Evolutionary conservation across 352 stramenopile species (phyloP).

Genomic region (Phytophthora pistaciae): DNA sequence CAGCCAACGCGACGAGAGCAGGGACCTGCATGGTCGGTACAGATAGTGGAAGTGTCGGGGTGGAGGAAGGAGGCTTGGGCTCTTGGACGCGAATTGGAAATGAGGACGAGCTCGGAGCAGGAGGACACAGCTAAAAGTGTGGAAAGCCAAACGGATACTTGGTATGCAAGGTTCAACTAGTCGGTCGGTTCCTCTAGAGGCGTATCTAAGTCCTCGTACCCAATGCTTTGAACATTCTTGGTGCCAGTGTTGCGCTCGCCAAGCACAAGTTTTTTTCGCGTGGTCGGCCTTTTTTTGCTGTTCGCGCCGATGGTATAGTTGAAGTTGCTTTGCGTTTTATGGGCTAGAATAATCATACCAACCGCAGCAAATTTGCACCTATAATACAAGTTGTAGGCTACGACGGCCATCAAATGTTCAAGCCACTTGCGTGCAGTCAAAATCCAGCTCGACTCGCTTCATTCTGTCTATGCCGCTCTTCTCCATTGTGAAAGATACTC

Average conservation of each 20-base stretch:
- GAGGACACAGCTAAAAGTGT: neutral
- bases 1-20: conserved; percentile 1
- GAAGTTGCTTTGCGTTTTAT: neutral
- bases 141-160: conserved; percentile 7
- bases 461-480: too few relatives aligned
- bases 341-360: too few relatives aligned
- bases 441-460: too few relatives aligned
- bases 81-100: conserved; percentile 5
- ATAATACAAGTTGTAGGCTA: too few relatives aligned
- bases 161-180: conserved; percentile 6
- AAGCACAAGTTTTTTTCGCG: neutral
- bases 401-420: too few relatives aligned
- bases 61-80: neutral
- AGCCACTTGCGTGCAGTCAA: too few relatives aligned
- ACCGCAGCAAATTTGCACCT: too few relatives aligned
- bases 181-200: neutral
- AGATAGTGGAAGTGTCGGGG: neutral
- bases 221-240: neutral
- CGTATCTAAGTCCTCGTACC: neutral
- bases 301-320: neutral
- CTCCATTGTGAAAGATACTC: too few relatives aligned
- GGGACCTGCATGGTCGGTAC: conserved; percentile 6
- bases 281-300: neutral
- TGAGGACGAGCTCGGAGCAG: neutral
- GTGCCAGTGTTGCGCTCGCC: neutral